Percentiles rank a stretch among this genome's conserved stretches.
Evolutionary conservation across 345 rosid genomes (phyloP).

Genomic region (Balakata baccata): DNA sequence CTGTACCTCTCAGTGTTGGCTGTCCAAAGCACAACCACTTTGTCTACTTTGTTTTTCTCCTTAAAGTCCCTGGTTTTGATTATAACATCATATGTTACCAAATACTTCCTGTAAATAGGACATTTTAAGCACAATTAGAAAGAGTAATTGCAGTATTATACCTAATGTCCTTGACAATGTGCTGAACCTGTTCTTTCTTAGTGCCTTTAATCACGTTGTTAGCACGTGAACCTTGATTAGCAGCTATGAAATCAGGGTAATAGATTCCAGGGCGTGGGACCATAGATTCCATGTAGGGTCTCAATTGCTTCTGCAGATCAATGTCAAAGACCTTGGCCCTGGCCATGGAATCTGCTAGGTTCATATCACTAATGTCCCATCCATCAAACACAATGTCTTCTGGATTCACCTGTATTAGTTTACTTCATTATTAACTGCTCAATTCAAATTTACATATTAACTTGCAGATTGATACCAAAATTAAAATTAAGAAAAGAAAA

Average conservation of each 20-base stretch:
- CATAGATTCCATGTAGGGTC: constrained; percentile 94
- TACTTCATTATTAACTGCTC: background rate
- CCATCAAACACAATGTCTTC: constrained; percentile 93
- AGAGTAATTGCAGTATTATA: constrained; percentile 13
- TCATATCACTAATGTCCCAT: constrained; percentile 97
- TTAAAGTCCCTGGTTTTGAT: constrained; percentile 69
- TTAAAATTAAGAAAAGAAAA: background rate
- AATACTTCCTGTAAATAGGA: background rate
- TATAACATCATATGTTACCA: constrained; percentile 3
- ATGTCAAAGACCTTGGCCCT: constrained; percentile 86
- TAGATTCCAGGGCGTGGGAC: constrained; percentile 92
- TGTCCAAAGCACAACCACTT: constrained; percentile 90
- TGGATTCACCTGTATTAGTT: constrained; percentile 64
- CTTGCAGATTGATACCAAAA: background rate
- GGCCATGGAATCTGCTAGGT: constrained; percentile 96
- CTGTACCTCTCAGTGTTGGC: constrained; percentile 99
- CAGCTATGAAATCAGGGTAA: constrained; percentile 92
- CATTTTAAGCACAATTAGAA: background rate
- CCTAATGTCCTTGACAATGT: constrained; percentile 86
- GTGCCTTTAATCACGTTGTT: constrained; percentile 80
- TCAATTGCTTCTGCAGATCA: constrained; percentile 85
- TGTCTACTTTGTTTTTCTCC: constrained; percentile 80
- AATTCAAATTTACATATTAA: background rate
- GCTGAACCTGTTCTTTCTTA: constrained; percentile 80
- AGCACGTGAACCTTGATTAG: constrained; percentile 92